A percentile compares a stretch with the other conserved stretches of the same genome.
Conservation (phyloP, 2,329 filamentous ascomycete species). For the Aspergillus spinulosporus region DNA sequence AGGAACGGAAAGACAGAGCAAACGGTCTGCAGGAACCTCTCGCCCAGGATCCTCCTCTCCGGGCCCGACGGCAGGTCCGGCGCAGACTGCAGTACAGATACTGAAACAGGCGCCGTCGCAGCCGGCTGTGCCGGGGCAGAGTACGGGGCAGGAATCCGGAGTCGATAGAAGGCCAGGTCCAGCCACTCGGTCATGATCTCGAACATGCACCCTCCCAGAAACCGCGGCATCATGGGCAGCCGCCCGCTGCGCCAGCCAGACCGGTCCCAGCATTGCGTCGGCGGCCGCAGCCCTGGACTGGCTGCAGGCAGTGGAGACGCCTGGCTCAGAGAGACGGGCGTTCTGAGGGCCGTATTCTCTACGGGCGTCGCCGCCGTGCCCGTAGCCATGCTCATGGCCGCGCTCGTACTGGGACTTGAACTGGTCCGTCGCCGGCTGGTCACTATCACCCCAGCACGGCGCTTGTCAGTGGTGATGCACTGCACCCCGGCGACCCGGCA, state of each 20-base stretch:
- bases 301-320: neutral
- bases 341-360: neutral
- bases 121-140: neutral
- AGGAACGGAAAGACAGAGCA: conserved; percentile 1
- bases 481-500: conserved; percentile 3
- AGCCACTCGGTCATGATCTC: conserved; percentile 12
- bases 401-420: neutral
- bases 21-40: neutral
- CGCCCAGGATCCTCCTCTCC: neutral
- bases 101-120: neutral
- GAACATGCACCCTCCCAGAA: conserved; percentile 6
- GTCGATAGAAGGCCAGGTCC: conserved; percentile 7
- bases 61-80: neutral
- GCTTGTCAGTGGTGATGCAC: conserved; percentile 12
- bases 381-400: too few species aligned
- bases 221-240: conserved; percentile 10
- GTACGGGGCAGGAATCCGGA: neutral
- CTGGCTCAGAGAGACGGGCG: neutral
- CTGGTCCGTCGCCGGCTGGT: conserved; percentile 1
- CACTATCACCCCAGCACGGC: neutral
- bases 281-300: neutral
- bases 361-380: neutral
- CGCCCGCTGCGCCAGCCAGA: conserved; percentile 3
- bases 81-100: neutral
- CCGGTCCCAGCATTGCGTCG: conserved; percentile 8